A percentile compares a stretch with the other conserved stretches of the same genome.
These are phyloP conservation scores for Trametes polyzona DNA, from an alignment of 1,284 basidiomycete genomes.

Conservation along the genomic window DNA sequence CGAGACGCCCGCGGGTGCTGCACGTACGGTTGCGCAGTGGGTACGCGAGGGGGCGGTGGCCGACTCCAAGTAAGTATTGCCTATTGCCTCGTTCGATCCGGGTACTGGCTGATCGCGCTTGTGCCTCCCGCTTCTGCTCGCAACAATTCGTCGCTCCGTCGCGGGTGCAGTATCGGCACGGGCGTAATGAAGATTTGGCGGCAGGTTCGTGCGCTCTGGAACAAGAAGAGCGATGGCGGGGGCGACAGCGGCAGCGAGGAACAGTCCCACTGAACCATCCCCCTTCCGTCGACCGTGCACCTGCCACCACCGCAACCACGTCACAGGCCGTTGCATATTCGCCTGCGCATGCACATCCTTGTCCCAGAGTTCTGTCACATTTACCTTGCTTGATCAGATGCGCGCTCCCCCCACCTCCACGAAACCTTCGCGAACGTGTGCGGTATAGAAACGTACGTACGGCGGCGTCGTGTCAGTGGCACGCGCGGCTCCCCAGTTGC, in stretches of 20 bases:
- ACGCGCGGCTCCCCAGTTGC: too few species aligned
- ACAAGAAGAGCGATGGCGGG: neutral
- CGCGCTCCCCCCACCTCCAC: neutral
- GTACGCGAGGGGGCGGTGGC: slow-evolving; percentile 55
- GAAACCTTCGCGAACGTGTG: neutral
- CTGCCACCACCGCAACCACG: too few species aligned
- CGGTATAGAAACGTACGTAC: too few species aligned
- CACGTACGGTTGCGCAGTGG: slow-evolving; percentile 45
- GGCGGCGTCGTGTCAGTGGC: too few species aligned
- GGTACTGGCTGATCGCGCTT: slow-evolving; percentile 5
- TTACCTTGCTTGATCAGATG: neutral
- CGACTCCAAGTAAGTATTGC: slow-evolving; percentile 61
- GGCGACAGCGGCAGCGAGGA: neutral
- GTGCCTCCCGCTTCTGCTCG: neutral
- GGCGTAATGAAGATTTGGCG: slow-evolving; percentile 45
- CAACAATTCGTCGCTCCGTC: slow-evolving; percentile 9
- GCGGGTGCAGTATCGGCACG: slow-evolving; percentile 38
- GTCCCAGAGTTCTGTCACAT: slow-evolving; percentile 2
- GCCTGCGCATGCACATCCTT: neutral
- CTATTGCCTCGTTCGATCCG: neutral
- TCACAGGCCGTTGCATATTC: neutral
- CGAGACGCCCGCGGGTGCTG: neutral
- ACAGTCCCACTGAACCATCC: neutral
- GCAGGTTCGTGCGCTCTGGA: slow-evolving; percentile 37
- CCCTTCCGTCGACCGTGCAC: neutral